Evolutionary conservation across 1,284 basidiomycete genomes (phyloP).

Genomic region (Ganoderma resinaceum): DNA sequence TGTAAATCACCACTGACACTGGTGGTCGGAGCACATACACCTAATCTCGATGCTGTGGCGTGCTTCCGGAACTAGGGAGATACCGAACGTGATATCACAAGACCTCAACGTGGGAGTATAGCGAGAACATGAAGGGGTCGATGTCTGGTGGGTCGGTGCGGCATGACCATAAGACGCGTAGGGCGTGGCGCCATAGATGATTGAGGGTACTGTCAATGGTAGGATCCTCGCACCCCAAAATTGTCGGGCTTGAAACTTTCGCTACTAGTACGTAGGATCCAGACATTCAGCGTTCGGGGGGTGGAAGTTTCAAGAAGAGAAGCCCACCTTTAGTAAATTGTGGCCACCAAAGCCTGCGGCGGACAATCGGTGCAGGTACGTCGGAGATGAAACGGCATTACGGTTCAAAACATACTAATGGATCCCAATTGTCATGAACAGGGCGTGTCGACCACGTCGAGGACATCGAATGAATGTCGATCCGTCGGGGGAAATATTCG

Average conservation of each 20-base stretch:
- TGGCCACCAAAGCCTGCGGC: background rate
- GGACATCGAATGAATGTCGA: background rate
- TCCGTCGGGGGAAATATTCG: background rate
- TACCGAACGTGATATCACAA: background rate
- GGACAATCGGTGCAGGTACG: background rate
- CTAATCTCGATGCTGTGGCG: background rate
- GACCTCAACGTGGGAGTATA: conserved; percentile 1
- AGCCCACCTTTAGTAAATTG: conserved; percentile 1
- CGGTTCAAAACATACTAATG: background rate
- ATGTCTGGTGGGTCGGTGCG: background rate
- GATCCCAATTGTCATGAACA: background rate
- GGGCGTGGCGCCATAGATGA: background rate
- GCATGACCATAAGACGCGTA: background rate
- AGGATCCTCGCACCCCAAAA: conserved; percentile 4
- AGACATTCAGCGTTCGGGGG: background rate
- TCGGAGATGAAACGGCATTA: background rate
- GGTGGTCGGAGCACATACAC: background rate
- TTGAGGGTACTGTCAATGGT: background rate
- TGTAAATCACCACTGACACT: background rate
- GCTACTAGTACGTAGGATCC: background rate
- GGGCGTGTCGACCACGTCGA: background rate
- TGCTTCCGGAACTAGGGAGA: background rate
- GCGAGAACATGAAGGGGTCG: background rate
- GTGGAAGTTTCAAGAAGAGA: background rate
- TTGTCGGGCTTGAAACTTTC: background rate